Evolutionary conservation across 2,329 filamentous ascomycete species (phyloP).

Genomic region (Cordyceps pruinosa): DNA sequence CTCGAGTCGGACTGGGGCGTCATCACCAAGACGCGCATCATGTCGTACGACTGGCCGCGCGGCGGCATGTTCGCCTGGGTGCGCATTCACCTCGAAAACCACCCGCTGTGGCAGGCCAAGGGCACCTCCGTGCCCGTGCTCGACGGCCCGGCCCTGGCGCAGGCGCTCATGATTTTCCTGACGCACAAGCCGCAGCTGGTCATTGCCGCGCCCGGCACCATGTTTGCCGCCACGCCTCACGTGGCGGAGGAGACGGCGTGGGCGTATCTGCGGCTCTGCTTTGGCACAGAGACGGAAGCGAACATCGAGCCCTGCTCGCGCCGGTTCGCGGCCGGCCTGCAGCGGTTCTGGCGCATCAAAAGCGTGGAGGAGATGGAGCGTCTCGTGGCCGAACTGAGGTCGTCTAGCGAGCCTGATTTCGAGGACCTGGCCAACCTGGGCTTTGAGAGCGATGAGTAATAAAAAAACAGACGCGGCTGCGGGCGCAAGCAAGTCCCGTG

Average conservation of each 20-base stretch:
- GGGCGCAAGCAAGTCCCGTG: not conserved
- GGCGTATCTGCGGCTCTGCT: constrained; percentile 72
- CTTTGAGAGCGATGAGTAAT: constrained; percentile 23
- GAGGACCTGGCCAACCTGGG: constrained; percentile 25
- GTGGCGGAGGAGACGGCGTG: constrained; percentile 55
- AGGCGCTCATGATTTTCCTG: constrained; percentile 64
- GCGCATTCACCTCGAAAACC: constrained; percentile 60
- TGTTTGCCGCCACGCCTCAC: constrained; percentile 63
- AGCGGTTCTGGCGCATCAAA: constrained; percentile 72
- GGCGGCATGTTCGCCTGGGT: constrained; percentile 94
- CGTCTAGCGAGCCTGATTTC: constrained; percentile 13
- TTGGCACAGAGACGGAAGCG: constrained; percentile 72
- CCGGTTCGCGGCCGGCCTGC: constrained; percentile 61
- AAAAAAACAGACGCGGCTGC: not conserved
- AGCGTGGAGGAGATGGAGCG: constrained; percentile 58
- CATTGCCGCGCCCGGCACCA: constrained; percentile 61
- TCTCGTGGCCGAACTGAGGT: constrained; percentile 36
- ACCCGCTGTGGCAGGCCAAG: constrained; percentile 55
- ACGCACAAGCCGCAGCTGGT: constrained; percentile 63
- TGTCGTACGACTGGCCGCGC: constrained; percentile 70
- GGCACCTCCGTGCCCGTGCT: constrained; percentile 35
- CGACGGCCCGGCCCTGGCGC: constrained; percentile 48
- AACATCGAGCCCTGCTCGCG: constrained; percentile 56
- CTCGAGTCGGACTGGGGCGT: constrained; percentile 63
- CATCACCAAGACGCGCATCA: constrained; percentile 66